These are phyloP conservation scores for Kernera saxatilis DNA, from an alignment of 345 rosid species.

Conservation along the genomic window DNA sequence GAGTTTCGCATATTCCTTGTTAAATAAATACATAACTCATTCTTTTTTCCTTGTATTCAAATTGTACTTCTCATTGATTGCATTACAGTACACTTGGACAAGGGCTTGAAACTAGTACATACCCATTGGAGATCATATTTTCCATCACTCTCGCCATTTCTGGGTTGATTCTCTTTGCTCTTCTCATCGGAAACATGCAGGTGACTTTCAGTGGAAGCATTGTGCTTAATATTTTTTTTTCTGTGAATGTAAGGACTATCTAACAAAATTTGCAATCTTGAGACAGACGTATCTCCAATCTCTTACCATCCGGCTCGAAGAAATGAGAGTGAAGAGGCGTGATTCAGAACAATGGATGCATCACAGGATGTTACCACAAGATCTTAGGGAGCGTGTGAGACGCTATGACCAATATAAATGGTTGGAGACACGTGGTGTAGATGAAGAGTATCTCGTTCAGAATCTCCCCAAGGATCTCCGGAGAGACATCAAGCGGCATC, in stretches of 20 bases:
- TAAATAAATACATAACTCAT: not conserved
- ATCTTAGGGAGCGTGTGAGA: constrained; percentile 80
- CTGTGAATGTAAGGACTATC: not conserved
- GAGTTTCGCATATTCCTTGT: not conserved
- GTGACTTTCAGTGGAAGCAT: constrained; percentile 36
- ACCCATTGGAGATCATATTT: constrained; percentile 72
- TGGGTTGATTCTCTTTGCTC: constrained; percentile 91
- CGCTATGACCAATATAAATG: constrained; percentile 94
- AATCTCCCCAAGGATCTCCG: constrained; percentile 90
- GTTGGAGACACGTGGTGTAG: constrained; percentile 95
- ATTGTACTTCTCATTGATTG: not conserved
- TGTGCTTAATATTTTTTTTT: not conserved
- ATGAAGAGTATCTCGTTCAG: constrained; percentile 72
- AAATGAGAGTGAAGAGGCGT: constrained; percentile 96
- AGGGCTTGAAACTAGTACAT: constrained; percentile 89
- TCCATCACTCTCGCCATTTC: constrained; percentile 72
- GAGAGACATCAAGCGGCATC: constrained; percentile 92
- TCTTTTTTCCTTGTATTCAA: not conserved
- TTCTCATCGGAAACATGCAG: constrained; percentile 98
- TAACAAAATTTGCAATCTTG: constrained; percentile 17
- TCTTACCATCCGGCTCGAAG: constrained; percentile 84
- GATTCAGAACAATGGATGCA: constrained; percentile 99
- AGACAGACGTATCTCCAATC: constrained; percentile 94
- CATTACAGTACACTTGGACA: constrained; percentile 94
- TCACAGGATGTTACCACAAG: constrained; percentile 84